Conservation (phyloP, 495 filamentous ascomycete genomes). For the Neurospora sp. region DNA sequence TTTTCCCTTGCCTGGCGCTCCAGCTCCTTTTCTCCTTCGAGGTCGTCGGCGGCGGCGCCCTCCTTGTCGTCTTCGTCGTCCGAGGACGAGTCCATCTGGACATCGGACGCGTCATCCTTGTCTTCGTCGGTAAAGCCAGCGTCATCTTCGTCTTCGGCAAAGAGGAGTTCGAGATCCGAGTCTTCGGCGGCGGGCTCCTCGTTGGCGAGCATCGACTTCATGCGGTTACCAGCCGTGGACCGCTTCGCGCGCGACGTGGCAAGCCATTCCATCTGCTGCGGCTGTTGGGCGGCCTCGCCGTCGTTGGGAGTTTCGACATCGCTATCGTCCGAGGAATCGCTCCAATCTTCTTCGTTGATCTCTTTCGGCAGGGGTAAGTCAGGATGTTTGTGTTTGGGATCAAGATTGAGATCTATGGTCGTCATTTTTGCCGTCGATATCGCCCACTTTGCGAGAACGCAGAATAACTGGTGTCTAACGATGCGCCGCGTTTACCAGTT, state of each 20-base stretch:
- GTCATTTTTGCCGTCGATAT: neutral
- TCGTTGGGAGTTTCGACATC: conserved; percentile 8
- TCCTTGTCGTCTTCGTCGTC: conserved; percentile 77
- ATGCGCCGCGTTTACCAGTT: neutral
- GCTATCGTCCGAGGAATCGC: conserved; percentile 15
- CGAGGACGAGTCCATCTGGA: conserved; percentile 71
- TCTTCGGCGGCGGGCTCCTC: conserved; percentile 50
- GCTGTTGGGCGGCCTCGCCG: conserved; percentile 11
- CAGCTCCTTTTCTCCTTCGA: conserved; percentile 56
- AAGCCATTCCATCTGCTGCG: conserved; percentile 54
- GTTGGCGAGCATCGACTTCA: conserved; percentile 68
- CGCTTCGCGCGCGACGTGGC: conserved; percentile 69
- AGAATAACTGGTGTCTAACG: neutral
- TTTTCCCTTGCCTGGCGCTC: conserved; percentile 49
- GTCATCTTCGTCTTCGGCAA: conserved; percentile 80
- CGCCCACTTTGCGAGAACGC: neutral
- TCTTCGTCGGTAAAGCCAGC: conserved; percentile 62
- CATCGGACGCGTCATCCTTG: conserved; percentile 64
- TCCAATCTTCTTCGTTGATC: conserved; percentile 14
- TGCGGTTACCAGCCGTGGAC: conserved; percentile 75
- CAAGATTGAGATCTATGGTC: neutral
- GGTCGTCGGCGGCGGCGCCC: conserved; percentile 54
- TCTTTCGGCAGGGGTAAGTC: conserved; percentile 8
- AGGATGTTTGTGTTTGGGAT: neutral
- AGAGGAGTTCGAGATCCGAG: conserved; percentile 70